Evolutionary conservation across 2,329 filamentous ascomycete genomes (phyloP).

Genomic region (Nakataea oryzae): DNA sequence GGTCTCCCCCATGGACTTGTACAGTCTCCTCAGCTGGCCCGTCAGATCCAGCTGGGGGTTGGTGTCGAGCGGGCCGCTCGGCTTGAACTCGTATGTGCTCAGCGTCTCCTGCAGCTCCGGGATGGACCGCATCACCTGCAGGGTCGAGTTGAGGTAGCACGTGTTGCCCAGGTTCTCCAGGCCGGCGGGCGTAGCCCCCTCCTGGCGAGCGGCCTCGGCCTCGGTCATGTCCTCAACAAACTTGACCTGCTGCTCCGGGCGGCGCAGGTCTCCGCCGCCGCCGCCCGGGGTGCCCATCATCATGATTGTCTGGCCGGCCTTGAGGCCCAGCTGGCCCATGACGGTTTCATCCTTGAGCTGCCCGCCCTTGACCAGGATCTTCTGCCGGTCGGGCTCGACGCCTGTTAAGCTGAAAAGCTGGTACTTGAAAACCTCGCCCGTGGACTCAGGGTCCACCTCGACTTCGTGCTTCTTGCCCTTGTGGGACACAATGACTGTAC

Average conservation of each 20-base stretch:
- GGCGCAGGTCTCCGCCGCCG: slow-evolving; percentile 47
- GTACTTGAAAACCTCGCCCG: slow-evolving; percentile 88
- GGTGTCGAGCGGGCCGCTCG: slow-evolving; percentile 11
- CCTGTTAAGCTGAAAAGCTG: slow-evolving; percentile 92
- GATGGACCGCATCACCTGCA: slow-evolving; percentile 82
- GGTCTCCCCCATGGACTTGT: slow-evolving; percentile 81
- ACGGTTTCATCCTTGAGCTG: slow-evolving; percentile 93
- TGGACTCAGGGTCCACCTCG: slow-evolving; percentile 75
- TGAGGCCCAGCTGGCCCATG: slow-evolving; percentile 73
- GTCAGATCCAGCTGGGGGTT: slow-evolving; percentile 60
- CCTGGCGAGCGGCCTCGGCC: slow-evolving; percentile 73
- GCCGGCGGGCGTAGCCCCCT: slow-evolving; percentile 78
- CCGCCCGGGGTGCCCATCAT: slow-evolving; percentile 88
- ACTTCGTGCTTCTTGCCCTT: slow-evolving; percentile 92
- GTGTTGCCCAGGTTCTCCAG: slow-evolving; percentile 92
- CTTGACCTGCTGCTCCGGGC: slow-evolving; percentile 71
- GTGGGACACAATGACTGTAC: slow-evolving; percentile 80
- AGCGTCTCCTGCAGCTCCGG: slow-evolving; percentile 84
- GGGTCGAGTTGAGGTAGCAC: slow-evolving; percentile 93
- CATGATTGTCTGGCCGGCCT: slow-evolving; percentile 80
- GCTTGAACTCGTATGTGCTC: slow-evolving; percentile 47
- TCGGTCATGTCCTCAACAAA: slow-evolving; percentile 98
- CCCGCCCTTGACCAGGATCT: slow-evolving; percentile 87
- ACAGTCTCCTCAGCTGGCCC: slow-evolving; percentile 68
- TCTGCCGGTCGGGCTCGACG: slow-evolving; percentile 92